Conservation (phyloP, 2,329 filamentous ascomycete species). For the Grosmannia serpens region DNA sequence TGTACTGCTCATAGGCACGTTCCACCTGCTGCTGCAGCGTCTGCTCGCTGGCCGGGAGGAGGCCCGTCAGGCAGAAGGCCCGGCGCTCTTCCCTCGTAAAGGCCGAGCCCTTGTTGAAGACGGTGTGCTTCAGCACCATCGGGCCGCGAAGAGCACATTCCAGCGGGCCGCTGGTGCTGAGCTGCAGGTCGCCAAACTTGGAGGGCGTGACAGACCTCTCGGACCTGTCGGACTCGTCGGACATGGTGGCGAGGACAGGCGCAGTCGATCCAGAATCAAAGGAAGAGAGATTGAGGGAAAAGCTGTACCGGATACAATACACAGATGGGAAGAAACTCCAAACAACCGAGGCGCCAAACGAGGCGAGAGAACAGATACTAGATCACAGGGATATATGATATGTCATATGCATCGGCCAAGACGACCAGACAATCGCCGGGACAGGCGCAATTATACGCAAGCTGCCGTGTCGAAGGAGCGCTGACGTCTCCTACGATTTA, state of each 20-base stretch:
- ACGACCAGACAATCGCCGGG: no score
- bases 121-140: conserved; percentile 50
- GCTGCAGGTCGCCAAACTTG: conserved; percentile 31
- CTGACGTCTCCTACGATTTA: neutral
- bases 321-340: neutral
- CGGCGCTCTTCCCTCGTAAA: conserved; percentile 59
- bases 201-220: conserved; percentile 4
- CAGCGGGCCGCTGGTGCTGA: conserved; percentile 35
- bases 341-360: neutral
- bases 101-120: conserved; percentile 76
- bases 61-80: conserved; percentile 57
- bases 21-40: conserved; percentile 64
- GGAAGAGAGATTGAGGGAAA: neutral
- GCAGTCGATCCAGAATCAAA: neutral
- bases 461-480: neutral
- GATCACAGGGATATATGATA: no score
- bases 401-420: no score
- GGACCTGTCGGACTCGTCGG: neutral
- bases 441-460: no score
- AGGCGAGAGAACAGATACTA: neutral
- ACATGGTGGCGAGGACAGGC: neutral
- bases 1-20: conserved; percentile 74
- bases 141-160: conserved; percentile 38
- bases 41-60: conserved; percentile 62
- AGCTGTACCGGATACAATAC: no score